Evolutionary conservation across 495 filamentous ascomycete species (phyloP).

Genomic region (Barbatosphaeria neglecta): DNA sequence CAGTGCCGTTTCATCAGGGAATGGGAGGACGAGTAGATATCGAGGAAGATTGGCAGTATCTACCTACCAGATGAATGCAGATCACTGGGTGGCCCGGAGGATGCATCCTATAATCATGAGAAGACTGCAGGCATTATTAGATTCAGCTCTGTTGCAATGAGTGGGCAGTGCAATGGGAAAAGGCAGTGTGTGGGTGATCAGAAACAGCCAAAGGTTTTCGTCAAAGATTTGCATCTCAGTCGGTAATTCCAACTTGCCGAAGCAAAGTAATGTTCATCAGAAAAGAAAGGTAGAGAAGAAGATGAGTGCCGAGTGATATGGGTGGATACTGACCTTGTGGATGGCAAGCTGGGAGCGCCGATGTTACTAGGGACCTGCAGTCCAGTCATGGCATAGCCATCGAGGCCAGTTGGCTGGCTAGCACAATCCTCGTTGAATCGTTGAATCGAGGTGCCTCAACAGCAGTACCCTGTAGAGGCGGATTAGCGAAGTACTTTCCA

Average conservation of each 20-base stretch:
- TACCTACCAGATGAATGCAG: slow-evolving; percentile 9
- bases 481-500: neutral
- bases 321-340: no score
- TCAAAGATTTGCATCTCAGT: slow-evolving; percentile 70
- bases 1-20: slow-evolving; percentile 97
- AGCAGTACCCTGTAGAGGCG: neutral
- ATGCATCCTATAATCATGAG: neutral
- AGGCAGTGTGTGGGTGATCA: slow-evolving; percentile 42
- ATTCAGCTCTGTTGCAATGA: no score
- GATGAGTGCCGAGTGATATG: no score
- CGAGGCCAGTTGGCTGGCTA: no score
- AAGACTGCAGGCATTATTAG: neutral
- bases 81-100: neutral
- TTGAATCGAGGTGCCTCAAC: no score
- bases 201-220: slow-evolving; percentile 84
- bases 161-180: no score
- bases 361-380: no score
- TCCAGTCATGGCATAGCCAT: no score
- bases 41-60: no score
- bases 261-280: slow-evolving; percentile 73
- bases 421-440: neutral
- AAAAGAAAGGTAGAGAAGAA: no score
- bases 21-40: slow-evolving; percentile 6
- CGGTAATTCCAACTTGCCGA: slow-evolving; percentile 99
- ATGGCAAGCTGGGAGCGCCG: no score